Evolutionary conservation across 768 basidiomycete species (phyloP).

Genomic region (Tulasnella sp.): DNA sequence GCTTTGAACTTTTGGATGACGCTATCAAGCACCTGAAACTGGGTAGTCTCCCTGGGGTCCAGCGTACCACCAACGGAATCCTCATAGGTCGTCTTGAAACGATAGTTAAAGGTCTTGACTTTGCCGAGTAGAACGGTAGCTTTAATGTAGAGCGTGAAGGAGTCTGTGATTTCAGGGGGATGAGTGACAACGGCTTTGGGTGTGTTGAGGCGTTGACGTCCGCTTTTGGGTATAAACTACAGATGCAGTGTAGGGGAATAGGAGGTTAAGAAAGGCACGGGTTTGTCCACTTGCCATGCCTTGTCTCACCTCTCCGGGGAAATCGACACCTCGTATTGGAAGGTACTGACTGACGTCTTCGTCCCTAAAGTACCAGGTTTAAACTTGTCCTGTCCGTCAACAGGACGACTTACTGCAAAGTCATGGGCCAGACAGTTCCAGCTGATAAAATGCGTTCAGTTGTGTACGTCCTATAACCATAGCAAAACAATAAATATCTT

Average conservation of each 20-base stretch:
- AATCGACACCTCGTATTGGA: background rate
- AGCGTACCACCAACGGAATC: slow-evolving; percentile 7
- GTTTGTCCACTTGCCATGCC: background rate
- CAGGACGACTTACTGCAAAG: slow-evolving; percentile 1
- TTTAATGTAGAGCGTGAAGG: slow-evolving; percentile 17
- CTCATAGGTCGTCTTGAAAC: slow-evolving; percentile 9
- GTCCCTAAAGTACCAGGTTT: slow-evolving; percentile 7
- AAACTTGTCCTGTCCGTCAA: background rate
- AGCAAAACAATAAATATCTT: background rate
- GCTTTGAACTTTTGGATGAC: slow-evolving; percentile 45
- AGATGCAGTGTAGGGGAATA: too few relatives aligned
- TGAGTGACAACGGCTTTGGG: slow-evolving; percentile 13
- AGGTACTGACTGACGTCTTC: slow-evolving; percentile 14
- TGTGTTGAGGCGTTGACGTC: slow-evolving; percentile 6
- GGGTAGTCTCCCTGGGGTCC: slow-evolving; percentile 50
- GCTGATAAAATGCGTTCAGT: slow-evolving; percentile 7
- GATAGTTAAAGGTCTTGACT: slow-evolving; percentile 17
- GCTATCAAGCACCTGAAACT: slow-evolving; percentile 54
- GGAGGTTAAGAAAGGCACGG: background rate
- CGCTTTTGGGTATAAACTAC: background rate
- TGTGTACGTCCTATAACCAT: background rate
- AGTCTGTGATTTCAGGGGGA: slow-evolving; percentile 11
- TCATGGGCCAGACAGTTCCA: slow-evolving; percentile 9
- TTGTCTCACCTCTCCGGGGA: background rate
- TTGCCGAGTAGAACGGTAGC: slow-evolving; percentile 6